Evolutionary conservation across 83 land plant species (phyloP), one percentile per base, ranked within the genome.

Genomic region (Larix sibirica): DNA sequence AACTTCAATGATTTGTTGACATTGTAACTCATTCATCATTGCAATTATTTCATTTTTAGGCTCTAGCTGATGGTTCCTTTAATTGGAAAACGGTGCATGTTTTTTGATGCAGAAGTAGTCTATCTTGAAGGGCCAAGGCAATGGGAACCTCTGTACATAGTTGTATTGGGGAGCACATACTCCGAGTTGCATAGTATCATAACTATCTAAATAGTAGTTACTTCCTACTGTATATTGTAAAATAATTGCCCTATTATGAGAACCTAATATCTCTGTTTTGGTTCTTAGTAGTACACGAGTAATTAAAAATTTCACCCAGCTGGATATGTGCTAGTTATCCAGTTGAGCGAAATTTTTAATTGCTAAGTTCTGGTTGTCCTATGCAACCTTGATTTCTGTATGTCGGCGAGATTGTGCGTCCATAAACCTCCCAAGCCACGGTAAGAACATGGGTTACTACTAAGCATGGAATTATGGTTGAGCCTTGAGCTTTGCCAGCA

Each of bases 21-120:
- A 21, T 56, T 74, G 44, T n/a, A 42, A 44, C 12, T 10, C 12
- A 8, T 23, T 44, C 56, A 14, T 21, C 9, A 21, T 47, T 74
- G 21, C 21, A 21, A 14, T 42, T 47, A 23, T 44, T 1, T 10
- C 23, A 44, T 21, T 44, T 44, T 44, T 8, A 17, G n/a, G 75
- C 47, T 74, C 9, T 70, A 38, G 75, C 23, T 74, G 21, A 44
- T 73, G 77, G 3, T 38, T 38, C n/a, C 21, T 71, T 31, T 1
- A 40, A 21, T 74, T 74, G 44, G 77, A 74, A 12, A n/a, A 42
- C 54, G 23, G 44, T 21, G 14, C 23, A 17, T 44, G 54, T n/a
- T 74, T 74, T 4, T 44, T 74, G 77, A 42, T 74, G 77, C 77
- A 74, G 77, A 74, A 42, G 26, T 74, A 74, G n/a, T 71, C n/a